phyloP scores from a whole-genome alignment of 805 yeast genomes.

The Yarrowia hollandica region DNA sequence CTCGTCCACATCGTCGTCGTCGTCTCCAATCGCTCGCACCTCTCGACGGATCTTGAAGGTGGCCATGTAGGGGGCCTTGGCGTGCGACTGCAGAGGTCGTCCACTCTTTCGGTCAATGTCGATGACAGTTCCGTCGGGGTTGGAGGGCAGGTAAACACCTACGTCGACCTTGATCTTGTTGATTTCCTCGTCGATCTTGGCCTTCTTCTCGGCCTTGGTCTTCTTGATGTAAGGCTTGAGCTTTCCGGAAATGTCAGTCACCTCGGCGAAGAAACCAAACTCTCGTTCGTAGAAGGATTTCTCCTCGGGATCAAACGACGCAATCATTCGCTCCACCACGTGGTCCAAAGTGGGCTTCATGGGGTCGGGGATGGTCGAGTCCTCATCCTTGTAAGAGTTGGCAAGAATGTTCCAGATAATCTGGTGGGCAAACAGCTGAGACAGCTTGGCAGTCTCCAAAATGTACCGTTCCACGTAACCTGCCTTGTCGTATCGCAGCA shows the following conservation, averaged over 20 bases:
- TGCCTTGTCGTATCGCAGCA: constrained; percentile 72
- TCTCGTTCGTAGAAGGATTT: constrained; percentile 72
- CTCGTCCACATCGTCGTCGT: constrained; percentile 37
- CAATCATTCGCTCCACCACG: constrained; percentile 64
- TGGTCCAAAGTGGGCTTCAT: constrained; percentile 80
- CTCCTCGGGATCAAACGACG: constrained; percentile 61
- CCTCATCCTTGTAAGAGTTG: constrained; percentile 87
- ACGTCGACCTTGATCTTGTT: constrained; percentile 65
- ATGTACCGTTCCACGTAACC: constrained; percentile 90
- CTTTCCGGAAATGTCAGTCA: constrained; percentile 91
- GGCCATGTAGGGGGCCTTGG: constrained; percentile 98
- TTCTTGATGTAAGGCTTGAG: constrained; percentile 91
- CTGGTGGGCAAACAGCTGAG: constrained; percentile 93
- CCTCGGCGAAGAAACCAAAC: constrained; percentile 85
- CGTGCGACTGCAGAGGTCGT: constrained; percentile 93
- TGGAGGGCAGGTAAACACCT: constrained; percentile 91
- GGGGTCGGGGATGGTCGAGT: constrained; percentile 72
- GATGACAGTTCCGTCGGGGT: constrained; percentile 92
- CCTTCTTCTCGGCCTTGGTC: constrained; percentile 93
- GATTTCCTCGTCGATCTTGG: constrained; percentile 96
- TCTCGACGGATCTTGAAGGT: constrained; percentile 78
- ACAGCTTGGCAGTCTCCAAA: constrained; percentile 85
- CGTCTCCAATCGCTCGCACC: constrained; percentile 43
- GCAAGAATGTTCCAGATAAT: constrained; percentile 98
- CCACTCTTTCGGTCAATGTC: constrained; percentile 93